Evolutionary conservation across 148 eudicot genomes (phyloP), one percentile per base, ranked within the genome.

Genomic region (Linanthus parryae): DNA sequence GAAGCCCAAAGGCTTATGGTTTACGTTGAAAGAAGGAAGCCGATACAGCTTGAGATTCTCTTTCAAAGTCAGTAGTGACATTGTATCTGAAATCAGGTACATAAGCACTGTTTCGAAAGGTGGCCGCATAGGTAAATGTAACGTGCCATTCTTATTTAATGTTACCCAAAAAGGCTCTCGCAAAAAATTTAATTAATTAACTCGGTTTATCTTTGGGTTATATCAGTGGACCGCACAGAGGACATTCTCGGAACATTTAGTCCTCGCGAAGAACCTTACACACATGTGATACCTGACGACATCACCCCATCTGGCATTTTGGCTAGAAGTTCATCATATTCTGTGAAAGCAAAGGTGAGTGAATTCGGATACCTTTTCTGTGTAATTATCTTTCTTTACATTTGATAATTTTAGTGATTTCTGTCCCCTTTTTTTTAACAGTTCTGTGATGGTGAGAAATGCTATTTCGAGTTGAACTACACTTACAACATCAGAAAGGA

Each of bases 381-480:
- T n/a, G n/a, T n/a, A n/a, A n/a, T n/a, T n/a, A n/a, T n/a, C n/a
- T n/a, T n/a, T n/a, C n/a, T n/a, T n/a, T n/a, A n/a, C n/a, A n/a
- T n/a, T n/a, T n/a, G n/a, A n/a, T n/a, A n/a, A n/a, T n/a, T 11
- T 16, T 8, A 42, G 37, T 9, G 42, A n/a, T n/a, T 26, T 25
- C n/a, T n/a, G n/a, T 31, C 16, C 4, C n/a, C 36, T 34, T 3
- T 10, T n/a, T n/a, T n/a, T n/a, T n/a, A n/a, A n/a, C n/a, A n/a
- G n/a, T n/a, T n/a, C n/a, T n/a, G 76, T 44, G 85, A 80, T 52
- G 85, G 76, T 41, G 73, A 80, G 53, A 76, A 76, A 62, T 73
- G 85, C 59, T 76, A 80, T 64, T 61, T 80, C 64, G 85, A 80
- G 69, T 75, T 80, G 66, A 73, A 70, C 63, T 80, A 80, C 54